Conservation (phyloP, 2,329 filamentous ascomycete genomes). For the Aspergillus vadensis region DNA sequence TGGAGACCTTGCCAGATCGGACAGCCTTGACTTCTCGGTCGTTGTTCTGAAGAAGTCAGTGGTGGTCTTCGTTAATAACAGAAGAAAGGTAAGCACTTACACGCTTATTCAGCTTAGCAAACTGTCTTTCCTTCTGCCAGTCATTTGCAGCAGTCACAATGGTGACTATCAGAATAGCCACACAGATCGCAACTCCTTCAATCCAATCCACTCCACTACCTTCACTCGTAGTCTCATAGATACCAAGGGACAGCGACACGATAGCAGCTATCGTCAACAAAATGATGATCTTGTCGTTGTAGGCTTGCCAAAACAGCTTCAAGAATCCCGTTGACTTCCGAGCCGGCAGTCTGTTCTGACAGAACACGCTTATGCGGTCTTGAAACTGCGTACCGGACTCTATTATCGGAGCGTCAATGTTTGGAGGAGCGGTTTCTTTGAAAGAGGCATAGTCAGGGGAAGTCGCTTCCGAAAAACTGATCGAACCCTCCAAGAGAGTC, state of each 20-base stretch:
- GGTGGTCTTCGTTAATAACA: background rate
- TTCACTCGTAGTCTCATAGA: slow-evolving; percentile 65
- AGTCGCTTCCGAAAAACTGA: slow-evolving; percentile 73
- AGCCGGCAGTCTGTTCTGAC: slow-evolving; percentile 63
- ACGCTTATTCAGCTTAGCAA: slow-evolving; percentile 61
- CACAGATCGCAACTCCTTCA: slow-evolving; percentile 67
- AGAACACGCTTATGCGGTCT: slow-evolving; percentile 63
- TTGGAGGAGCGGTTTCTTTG: slow-evolving; percentile 11
- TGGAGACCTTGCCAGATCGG: slow-evolving; percentile 64
- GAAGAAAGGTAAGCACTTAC: slow-evolving; percentile 25
- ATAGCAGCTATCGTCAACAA: slow-evolving; percentile 68
- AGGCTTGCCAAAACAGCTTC: slow-evolving; percentile 66
- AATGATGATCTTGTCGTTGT: slow-evolving; percentile 74
- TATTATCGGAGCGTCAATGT: slow-evolving; percentile 11
- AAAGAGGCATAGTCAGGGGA: slow-evolving; percentile 9
- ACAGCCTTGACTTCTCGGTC: slow-evolving; percentile 67
- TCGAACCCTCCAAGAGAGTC: slow-evolving; percentile 60
- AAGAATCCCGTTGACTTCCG: slow-evolving; percentile 65
- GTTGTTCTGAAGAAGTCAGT: slow-evolving; percentile 55
- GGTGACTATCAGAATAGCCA: slow-evolving; percentile 66
- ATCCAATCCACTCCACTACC: slow-evolving; percentile 62
- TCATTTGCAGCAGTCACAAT: slow-evolving; percentile 66
- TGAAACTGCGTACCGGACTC: slow-evolving; percentile 42
- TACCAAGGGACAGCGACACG: slow-evolving; percentile 67
- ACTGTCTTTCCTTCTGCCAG: slow-evolving; percentile 69